Evolutionary conservation across 2,329 filamentous ascomycete genomes (phyloP).

Genomic region (Cladosporium oxysporum): DNA sequence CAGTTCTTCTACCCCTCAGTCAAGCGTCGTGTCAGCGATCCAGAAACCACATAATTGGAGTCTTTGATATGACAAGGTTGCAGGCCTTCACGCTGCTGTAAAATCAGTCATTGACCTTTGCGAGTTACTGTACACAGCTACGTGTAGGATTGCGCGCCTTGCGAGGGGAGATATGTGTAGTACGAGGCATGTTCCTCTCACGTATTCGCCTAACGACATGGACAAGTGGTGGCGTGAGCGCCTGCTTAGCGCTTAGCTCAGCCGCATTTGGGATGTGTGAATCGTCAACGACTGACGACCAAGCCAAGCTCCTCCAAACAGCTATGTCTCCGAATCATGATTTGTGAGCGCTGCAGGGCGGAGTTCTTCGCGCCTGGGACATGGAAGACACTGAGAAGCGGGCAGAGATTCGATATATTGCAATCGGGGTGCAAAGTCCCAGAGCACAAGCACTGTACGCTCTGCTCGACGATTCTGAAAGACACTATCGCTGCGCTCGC

Average conservation of each 20-base stretch:
- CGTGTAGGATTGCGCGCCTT: too few relatives aligned
- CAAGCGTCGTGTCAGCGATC: neutral
- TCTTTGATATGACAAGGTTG: neutral
- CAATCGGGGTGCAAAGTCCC: neutral
- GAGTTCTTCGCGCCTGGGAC: neutral
- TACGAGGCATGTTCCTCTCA: too few relatives aligned
- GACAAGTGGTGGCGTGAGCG: neutral
- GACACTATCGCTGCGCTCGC: neutral
- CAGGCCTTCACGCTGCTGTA: neutral
- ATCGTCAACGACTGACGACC: neutral
- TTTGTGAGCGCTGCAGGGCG: neutral
- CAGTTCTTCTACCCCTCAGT: too few relatives aligned
- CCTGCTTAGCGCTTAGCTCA: neutral
- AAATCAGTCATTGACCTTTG: neutral
- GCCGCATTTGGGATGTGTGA: neutral
- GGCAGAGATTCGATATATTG: neutral
- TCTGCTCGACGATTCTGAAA: neutral
- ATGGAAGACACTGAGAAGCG: neutral
- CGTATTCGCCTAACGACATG: too few relatives aligned
- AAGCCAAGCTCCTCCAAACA: neutral
- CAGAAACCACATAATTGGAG: neutral
- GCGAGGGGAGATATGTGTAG: too few relatives aligned
- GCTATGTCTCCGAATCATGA: neutral
- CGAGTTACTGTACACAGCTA: too few relatives aligned
- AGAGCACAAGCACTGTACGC: neutral